These are phyloP conservation scores for Fusarium penzigii DNA, from an alignment of 2,329 filamentous ascomycete genomes.

Conservation along the genomic window DNA sequence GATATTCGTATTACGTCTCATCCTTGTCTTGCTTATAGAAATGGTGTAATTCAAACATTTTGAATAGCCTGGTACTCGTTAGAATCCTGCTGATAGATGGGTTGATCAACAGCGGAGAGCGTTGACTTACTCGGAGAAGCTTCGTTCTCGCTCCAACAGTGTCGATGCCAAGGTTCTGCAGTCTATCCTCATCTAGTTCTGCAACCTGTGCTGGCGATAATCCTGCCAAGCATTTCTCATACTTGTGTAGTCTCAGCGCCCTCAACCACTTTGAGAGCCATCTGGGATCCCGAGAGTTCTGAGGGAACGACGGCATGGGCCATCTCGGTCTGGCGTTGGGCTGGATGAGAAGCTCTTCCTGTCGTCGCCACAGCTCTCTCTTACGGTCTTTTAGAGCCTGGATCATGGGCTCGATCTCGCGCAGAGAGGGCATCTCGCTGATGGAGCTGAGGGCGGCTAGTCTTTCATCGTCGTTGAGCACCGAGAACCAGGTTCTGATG, in stretches of 20 bases:
- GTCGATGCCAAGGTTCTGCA: constrained; percentile 27
- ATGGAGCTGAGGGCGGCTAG: constrained; percentile 23
- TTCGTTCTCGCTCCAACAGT: constrained; percentile 28
- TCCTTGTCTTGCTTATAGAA: too few relatives aligned
- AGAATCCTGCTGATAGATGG: neutral
- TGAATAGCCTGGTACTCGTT: constrained; percentile 22
- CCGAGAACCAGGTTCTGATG: constrained; percentile 28
- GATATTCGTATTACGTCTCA: too few relatives aligned
- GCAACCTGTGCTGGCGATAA: constrained; percentile 24
- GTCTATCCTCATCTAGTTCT: constrained; percentile 17
- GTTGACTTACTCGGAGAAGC: constrained; percentile 25
- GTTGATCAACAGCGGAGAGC: too few relatives aligned
- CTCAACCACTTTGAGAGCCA: constrained; percentile 29
- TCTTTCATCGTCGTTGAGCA: constrained; percentile 24
- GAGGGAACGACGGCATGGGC: constrained; percentile 26
- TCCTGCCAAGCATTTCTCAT: constrained; percentile 24
- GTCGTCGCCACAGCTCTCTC: constrained; percentile 24
- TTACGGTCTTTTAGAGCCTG: constrained; percentile 29
- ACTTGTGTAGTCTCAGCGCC: constrained; percentile 28
- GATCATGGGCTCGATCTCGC: constrained; percentile 29
- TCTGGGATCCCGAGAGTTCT: constrained; percentile 23
- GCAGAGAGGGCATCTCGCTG: constrained; percentile 24
- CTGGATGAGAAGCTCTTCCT: constrained; percentile 27
- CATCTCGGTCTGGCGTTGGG: constrained; percentile 25
- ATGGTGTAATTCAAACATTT: constrained; percentile 10